phyloP scores from a whole-genome alignment of 305 asterid genomes.

The Fraxinus baroniana region DNA sequence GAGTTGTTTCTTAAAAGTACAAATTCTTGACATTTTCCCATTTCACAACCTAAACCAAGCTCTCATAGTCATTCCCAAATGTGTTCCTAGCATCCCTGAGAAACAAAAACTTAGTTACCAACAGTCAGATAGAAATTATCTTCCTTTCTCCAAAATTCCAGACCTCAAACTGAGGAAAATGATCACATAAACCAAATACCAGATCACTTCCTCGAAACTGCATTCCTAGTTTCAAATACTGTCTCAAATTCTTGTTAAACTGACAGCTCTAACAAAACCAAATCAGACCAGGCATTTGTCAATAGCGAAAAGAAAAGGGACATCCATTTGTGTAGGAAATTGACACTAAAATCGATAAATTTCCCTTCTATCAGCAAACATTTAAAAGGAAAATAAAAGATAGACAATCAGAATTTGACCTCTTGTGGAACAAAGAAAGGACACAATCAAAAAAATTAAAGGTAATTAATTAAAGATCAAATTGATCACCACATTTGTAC shows the following conservation, averaged over 20 bases:
- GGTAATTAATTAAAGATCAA: neutral
- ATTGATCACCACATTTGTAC: neutral
- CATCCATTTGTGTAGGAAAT: neutral
- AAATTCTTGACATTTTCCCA: neutral
- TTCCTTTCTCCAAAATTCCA: neutral
- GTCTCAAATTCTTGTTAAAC: neutral
- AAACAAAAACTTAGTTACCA: neutral
- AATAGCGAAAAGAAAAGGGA: neutral
- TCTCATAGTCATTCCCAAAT: neutral
- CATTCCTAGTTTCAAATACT: neutral
- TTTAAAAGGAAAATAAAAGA: neutral
- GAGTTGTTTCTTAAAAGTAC: neutral
- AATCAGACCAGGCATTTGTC: neutral
- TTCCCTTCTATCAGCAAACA: neutral
- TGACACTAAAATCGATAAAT: neutral
- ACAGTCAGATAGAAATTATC: neutral
- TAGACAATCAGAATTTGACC: neutral
- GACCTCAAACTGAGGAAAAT: neutral
- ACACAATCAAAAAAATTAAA: neutral
- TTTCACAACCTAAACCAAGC: neutral
- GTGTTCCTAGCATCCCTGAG: neutral
- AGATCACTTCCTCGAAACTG: neutral
- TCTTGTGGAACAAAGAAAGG: neutral
- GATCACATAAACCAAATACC: neutral
- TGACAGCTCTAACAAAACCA: neutral